Evolutionary conservation across 208 protist species (phyloP), one percentile per base, ranked within the genome.

Genomic region (Lotmaria passim): DNA sequence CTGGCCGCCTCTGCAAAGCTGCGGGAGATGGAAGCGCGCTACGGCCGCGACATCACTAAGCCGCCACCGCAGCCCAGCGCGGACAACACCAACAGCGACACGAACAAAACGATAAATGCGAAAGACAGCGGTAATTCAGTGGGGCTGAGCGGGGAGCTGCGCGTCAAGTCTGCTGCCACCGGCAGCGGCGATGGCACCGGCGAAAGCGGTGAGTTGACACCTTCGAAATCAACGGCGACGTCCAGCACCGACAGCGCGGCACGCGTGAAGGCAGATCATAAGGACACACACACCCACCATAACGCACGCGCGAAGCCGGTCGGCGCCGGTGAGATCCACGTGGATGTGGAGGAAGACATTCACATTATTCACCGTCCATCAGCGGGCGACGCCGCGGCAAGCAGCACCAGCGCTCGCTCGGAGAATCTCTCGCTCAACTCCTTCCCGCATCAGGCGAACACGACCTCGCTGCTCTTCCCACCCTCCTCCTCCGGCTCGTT

Each of bases 1-100:
- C 69, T 94, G 14, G 48, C 80, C 4, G 81, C 79, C 19, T 81
- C 89, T 23, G 76, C 80, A 17, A 72, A 75, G 66, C 69, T 94
- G 56, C 72, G 71, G 6, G 70, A 77, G 48, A 24, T 86, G 68
- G 71, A 80, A 55, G 48, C 61, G 36, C 58, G 70, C 61, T 68
- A 83, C 57, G 76, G 75, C 41, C 62, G 75, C 24, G 78, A 87
- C 26, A 33, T 89, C 17, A 82, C 73, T 17, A 67, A 68, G 41
- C 73, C 73, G 41, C 81, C 67, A 17, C 36, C 51, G 12, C 30
- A 28, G 38, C 26, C 19, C 11, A 72, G 44, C n/a, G 44, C n/a
- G 6, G 6, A 21, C 15, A 75, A 28, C 57, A 31, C 36, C 43
- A 56, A 36, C 21, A 66, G 7, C 30, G 38, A 4, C 41, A 31